A percentile compares a stretch with the other conserved stretches of the same genome.
phyloP scores from a whole-genome alignment of 75 land plant species.

The Pinus taeda region DNA sequence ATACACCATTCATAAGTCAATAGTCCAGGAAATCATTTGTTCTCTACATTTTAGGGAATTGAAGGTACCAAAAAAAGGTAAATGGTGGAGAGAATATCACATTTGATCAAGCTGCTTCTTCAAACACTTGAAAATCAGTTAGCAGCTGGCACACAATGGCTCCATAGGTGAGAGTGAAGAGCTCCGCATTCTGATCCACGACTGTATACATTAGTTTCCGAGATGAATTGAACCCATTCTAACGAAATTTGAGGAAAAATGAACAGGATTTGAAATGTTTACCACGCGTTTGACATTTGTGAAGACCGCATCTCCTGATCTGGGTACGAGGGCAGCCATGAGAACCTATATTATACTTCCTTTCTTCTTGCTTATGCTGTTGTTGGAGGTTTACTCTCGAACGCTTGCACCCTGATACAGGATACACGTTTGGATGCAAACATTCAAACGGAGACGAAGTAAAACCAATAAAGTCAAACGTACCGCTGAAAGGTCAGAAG shows the following conservation, averaged over 20 bases:
- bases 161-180: constrained; percentile 90
- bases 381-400: background rate
- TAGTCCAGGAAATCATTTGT: background rate
- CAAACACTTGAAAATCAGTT: constrained; percentile 92
- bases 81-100: constrained; percentile 23
- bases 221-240: background rate
- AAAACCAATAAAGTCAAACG: no score
- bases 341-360: background rate
- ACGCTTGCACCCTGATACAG: no score
- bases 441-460: no score
- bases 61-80: constrained; percentile 10
- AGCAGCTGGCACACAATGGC: constrained; percentile 92
- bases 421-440: no score
- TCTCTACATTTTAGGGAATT: background rate
- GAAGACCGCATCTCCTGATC: constrained; percentile 63
- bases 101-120: constrained; percentile 97
- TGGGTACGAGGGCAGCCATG: constrained; percentile 52
- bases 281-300: constrained; percentile 67
- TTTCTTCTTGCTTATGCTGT: background rate
- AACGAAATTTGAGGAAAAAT: background rate
- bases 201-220: background rate
- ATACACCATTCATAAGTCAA: background rate
- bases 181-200: constrained; percentile 75
- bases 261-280: background rate
- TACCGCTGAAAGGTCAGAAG: no score